Evolutionary conservation across 176 grass and related monocot species (phyloP).

Genomic region (Olyra latifolia): DNA sequence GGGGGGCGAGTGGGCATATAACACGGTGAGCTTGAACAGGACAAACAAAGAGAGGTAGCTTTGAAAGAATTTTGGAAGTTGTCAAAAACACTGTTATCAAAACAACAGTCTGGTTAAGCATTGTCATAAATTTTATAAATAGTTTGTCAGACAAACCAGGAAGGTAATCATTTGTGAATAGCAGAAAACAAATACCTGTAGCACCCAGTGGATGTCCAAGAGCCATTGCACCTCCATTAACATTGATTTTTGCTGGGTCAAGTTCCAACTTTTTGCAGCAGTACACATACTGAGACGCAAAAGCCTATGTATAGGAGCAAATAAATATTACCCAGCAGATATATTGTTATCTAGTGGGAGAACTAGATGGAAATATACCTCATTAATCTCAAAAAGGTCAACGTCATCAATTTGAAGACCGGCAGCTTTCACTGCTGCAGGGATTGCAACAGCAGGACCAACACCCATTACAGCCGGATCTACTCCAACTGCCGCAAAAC

Average conservation of each 20-base stretch:
- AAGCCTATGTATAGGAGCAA: slow-evolving; percentile 56
- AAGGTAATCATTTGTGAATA: not conserved
- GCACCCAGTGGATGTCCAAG: slow-evolving; percentile 92
- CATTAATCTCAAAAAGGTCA: slow-evolving; percentile 94
- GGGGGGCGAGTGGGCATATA: no score
- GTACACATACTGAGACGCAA: slow-evolving; percentile 93
- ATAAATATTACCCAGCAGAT: not conserved
- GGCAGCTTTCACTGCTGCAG: slow-evolving; percentile 83
- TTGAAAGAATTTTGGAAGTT: not conserved
- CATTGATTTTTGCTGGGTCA: slow-evolving; percentile 84
- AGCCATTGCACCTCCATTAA: slow-evolving; percentile 95
- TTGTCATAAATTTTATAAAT: not conserved
- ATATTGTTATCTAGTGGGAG: slow-evolving; percentile 1
- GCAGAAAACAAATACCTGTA: slow-evolving; percentile 69
- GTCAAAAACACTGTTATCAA: not conserved
- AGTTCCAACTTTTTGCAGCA: slow-evolving; percentile 86
- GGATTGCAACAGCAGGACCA: slow-evolving; percentile 96
- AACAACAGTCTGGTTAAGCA: not conserved
- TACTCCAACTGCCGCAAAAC: slow-evolving; percentile 90
- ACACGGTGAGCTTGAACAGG: no score
- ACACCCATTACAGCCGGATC: slow-evolving; percentile 98
- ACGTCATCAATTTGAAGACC: slow-evolving; percentile 74
- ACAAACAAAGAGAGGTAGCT: not conserved
- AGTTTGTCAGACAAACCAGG: not conserved
- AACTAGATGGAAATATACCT: slow-evolving; percentile 53